Conservation (phyloP, 768 basidiomycete genomes). For the Kondoa subrosea region DNA sequence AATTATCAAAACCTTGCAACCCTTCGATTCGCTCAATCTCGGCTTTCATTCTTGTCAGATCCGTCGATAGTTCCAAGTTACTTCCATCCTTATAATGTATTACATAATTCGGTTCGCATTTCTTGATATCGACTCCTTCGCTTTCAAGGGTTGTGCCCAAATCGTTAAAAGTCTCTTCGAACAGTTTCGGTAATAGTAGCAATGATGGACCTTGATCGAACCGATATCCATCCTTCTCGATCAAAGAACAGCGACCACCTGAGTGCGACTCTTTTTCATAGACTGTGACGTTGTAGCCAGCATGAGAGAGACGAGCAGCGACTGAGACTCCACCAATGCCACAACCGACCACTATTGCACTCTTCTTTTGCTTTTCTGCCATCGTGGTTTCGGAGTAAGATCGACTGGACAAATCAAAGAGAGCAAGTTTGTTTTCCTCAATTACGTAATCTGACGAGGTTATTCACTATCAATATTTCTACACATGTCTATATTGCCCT, state of each 20-base stretch:
- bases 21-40: conserved; percentile 36
- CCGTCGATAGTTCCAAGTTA: conserved; percentile 32
- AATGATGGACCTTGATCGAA: conserved; percentile 34
- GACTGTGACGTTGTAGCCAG: conserved; percentile 33
- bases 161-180: conserved; percentile 34
- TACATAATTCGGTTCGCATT: conserved; percentile 37
- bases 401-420: too few relatives aligned
- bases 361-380: neutral
- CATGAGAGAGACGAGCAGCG: conserved; percentile 35
- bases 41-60: conserved; percentile 31
- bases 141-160: conserved; percentile 31
- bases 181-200: conserved; percentile 33
- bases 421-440: too few relatives aligned
- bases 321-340: conserved; percentile 35
- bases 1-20: conserved; percentile 30
- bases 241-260: conserved; percentile 36
- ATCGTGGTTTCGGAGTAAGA: too few relatives aligned
- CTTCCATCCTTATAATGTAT: conserved; percentile 37
- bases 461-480: too few relatives aligned
- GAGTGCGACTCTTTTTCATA: conserved; percentile 29
- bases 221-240: conserved; percentile 33
- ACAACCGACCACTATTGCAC: conserved; percentile 31
- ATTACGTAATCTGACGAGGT: too few relatives aligned
- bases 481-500: too few relatives aligned
- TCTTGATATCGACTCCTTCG: conserved; percentile 33